phyloP scores from a whole-genome alignment of 2,329 filamentous ascomycete species.

The Fusarium tuaranense region DNA sequence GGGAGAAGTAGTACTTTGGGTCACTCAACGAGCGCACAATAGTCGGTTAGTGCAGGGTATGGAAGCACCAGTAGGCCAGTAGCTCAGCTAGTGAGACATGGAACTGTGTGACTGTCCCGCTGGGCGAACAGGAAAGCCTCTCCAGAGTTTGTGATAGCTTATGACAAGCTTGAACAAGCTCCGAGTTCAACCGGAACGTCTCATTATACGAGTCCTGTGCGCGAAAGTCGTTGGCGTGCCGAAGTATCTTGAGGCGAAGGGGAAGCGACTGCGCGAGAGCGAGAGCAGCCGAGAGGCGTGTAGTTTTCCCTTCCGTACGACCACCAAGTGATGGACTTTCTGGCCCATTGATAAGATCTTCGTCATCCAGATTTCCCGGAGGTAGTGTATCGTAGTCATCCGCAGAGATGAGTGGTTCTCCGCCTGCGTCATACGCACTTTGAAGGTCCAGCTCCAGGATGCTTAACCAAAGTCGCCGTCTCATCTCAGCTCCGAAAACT shows the following conservation, averaged over 20 bases:
- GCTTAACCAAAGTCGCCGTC: not conserved
- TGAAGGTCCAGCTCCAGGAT: not conserved
- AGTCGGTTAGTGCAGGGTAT: not conserved
- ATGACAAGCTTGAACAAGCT: not conserved
- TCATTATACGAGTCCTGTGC: not conserved
- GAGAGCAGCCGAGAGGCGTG: not conserved
- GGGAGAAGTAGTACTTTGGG: not conserved
- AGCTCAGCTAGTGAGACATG: not conserved
- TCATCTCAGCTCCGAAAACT: not conserved
- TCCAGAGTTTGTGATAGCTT: not conserved
- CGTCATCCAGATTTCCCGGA: not conserved
- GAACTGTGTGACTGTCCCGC: not conserved
- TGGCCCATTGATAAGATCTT: not conserved
- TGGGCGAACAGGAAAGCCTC: not conserved
- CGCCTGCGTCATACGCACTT: not conserved
- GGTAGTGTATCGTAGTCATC: not conserved
- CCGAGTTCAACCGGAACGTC: not conserved
- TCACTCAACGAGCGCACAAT: not conserved
- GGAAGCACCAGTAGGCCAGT: not conserved
- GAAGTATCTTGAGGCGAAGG: not conserved
- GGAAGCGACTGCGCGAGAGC: not conserved
- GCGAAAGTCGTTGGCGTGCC: not conserved
- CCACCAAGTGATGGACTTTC: not conserved
- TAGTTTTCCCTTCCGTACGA: not conserved
- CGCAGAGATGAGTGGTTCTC: not conserved